Evolutionary conservation across 2,329 filamentous ascomycete species (phyloP).

Genomic region (Paecilomyces variotii): DNA sequence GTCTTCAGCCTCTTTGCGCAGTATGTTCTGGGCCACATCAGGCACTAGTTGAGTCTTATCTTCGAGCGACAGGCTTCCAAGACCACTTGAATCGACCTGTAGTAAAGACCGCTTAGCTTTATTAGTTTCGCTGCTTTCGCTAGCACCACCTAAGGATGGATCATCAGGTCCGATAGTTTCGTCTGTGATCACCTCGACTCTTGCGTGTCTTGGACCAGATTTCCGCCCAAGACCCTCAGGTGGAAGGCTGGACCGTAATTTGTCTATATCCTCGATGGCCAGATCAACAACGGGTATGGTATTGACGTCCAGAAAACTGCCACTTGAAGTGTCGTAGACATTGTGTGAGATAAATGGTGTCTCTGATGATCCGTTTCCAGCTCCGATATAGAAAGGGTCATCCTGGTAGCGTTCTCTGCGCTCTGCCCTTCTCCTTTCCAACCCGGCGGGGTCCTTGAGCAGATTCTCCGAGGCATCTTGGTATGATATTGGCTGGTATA

Average conservation of each 20-base stretch:
- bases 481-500: conserved; percentile 25
- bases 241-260: conserved; percentile 3
- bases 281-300: conserved; percentile 94
- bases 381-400: conserved; percentile 87
- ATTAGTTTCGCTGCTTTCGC: conserved; percentile 11
- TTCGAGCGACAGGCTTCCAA: conserved; percentile 65
- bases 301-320: conserved; percentile 78
- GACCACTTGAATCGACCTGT: conserved; percentile 77
- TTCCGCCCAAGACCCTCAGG: conserved; percentile 16
- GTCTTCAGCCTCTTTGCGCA: conserved; percentile 66
- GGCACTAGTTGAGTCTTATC: conserved; percentile 29
- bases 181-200: conserved; percentile 62
- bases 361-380: conserved; percentile 46
- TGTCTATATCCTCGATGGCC: conserved; percentile 55
- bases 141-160: conserved; percentile 30
- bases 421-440: conserved; percentile 67
- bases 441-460: conserved; percentile 64
- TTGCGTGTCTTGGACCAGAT: conserved; percentile 43
- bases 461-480: conserved; percentile 18
- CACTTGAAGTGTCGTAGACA: conserved; percentile 64
- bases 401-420: conserved; percentile 76
- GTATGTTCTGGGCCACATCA: conserved; percentile 38
- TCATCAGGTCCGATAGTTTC: conserved; percentile 55
- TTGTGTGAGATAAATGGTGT: conserved; percentile 71
- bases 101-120: conserved; percentile 59